Base-by-base conservation (phyloP, 139 green algal genomes). In the Chlamydomonas sp. region DNA sequence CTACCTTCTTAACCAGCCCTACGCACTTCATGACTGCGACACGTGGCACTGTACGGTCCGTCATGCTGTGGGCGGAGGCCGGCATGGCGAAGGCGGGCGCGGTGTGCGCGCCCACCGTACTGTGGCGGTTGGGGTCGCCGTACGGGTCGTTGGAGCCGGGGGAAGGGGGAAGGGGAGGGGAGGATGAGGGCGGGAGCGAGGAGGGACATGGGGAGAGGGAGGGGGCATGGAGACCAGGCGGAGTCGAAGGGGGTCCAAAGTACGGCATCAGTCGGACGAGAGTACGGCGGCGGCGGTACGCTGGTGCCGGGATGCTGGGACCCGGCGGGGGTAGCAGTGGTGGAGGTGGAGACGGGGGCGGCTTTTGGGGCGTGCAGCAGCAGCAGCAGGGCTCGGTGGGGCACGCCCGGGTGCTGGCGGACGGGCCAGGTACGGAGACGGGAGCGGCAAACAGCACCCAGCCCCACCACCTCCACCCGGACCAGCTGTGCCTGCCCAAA, bases 1-100 rank as follows among this genome's bases (percentile, higher is more conserved):
- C 60, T 2, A 14, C 59, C 3, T 9, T 57, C 5, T 60, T 86
- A 20, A 59, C 68, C 5, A 20, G 17, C 58, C 81, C 71, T 5
- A 49, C 68, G 15, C 15, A 71, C 81, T 79, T 86, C 59, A 20
- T 86, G 69, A 61, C 78, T 61, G 81, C 69, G 69, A 86, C 63
- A 59, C 59, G 81, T 2, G 81, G 81, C 8, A 79, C n/a, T 10
- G 69, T 78, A 71, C 81, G 81, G 20, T 72, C 17, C 14, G 81
- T 86, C 3, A 68, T 86, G 68, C 60, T 86, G 68, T 69, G 60
- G 81, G 68, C 68, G 58, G 81, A 86, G 68, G 60, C 58, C 1
- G 2, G 5, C 17, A 6, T 86, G 17, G 59, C 59, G 17, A 18
- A 60, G 18, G 81, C 81, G 12, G 81, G 81, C 1, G 69, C 59